Evolutionary conservation across 116 monocot species (phyloP), one percentile per base, ranked within the genome.

Genomic region (Dioscorea cayenensis): DNA sequence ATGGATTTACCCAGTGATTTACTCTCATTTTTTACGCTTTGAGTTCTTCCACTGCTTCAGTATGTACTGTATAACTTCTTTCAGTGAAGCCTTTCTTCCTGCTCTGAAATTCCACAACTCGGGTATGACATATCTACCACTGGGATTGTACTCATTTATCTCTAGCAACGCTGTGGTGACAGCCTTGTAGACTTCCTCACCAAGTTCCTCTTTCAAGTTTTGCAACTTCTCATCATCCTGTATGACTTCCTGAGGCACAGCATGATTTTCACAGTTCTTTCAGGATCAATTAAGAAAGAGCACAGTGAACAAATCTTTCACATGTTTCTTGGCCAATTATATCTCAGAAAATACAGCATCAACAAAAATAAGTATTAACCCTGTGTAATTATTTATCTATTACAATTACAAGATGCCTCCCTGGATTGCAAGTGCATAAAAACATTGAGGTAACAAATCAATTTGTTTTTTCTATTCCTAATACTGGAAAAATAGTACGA

Each of bases 51-150:
- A 76, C 22, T 90, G 84, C 70, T 80, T 82, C 48, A 86, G 36
- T 3, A 90, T 65, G 43, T 77, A 82, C 2, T 81, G 68, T 10
- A 84, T 65, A 12, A 79, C 75, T 38, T 90, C 90, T 65, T 79
- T 82, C 36, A 86, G 21, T 6, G 80, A 76, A 18, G 86, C 90
- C 70, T 80, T 80, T 49, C 84, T 61, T 10, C 72, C 70, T 20
- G 84, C 86, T 59, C 78, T 86, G 58, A 28, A 84, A 60, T 80
- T 82, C 84, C 90, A 90, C 5, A 90, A 75, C 22, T 86, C 90
- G 16, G 77, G 70, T 28, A 87, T 49, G 4, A 51, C 61, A 18
- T 84, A 82, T 64, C 87, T 75, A 6, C 90, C 84, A 35, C 86
- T 81, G 18, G 83, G 74, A 59, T 86, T 85, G 71, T 86, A 90